Base-by-base conservation (phyloP, 768 basidiomycete species). In the Clavaria fumosa region DNA sequence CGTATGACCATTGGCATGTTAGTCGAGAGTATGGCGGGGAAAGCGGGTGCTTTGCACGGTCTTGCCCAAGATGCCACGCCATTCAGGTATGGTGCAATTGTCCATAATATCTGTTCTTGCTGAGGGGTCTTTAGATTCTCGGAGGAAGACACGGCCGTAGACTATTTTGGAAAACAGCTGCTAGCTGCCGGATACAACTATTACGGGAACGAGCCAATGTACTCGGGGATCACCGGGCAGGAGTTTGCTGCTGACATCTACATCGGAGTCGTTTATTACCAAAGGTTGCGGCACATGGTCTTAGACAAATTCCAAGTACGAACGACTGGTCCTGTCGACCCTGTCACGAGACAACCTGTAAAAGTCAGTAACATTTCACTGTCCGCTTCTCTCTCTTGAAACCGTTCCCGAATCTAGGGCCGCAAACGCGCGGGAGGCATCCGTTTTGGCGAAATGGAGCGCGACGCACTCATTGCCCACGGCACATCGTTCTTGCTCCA, bases 1-100 rank as follows among this genome's bases (percentile, higher is more conserved):
- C 85, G 95, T 48, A 99, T 99, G 95, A 99, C 95, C 1, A 99
- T 99, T 49, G 95, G 95, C 42, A 99, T 99, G 95, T 78, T 99
- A 54, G 89, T 99, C 41, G 95, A 99, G 66, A 93, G 88, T 59
- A 78, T 97, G 77, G 95, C 95, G 0, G 95, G 95, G n/a, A 99
- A 99, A 58, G 83, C 95, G 2, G 95, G 95, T 41, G 83, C 93
- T 5, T 85, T 97, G 84, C 95, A 97, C 48, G 95, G 95, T 30
- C 67, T 99, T 17, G 90, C 95, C 10, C 95, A 99, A 55, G 95
- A 99, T 60, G 95, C 88, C 10, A 96, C 95, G 14, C 95, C 95
- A 12, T 99, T 97, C 72, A 83, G 83, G 88, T 93, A 51, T 49
- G 81, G 58, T 10, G 17, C 37, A 15, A 14, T 37, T 37, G 27